A percentile compares a stretch with the other conserved stretches of the same genome.
Evolutionary conservation across 495 filamentous ascomycete species (phyloP).

Genomic region (Coniosporium apollinis): DNA sequence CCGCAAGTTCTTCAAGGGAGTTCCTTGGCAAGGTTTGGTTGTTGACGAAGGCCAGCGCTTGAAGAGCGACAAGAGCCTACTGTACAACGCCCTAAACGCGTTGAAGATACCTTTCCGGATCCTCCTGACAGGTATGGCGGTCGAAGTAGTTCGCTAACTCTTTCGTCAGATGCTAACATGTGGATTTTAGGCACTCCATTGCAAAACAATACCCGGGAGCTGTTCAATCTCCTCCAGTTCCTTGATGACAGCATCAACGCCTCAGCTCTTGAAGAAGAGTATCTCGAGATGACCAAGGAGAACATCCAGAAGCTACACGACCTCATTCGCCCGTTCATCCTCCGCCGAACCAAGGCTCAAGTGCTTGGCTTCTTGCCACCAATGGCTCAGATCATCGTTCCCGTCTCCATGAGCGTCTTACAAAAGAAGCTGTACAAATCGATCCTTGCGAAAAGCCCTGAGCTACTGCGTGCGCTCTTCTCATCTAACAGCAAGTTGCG

Average conservation of each 20-base stretch:
- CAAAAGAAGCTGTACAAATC: constrained; percentile 93
- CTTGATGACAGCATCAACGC: constrained; percentile 57
- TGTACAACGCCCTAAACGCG: constrained; percentile 55
- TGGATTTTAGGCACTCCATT: constrained; percentile 51
- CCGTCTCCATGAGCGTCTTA: constrained; percentile 77
- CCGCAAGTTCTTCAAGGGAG: constrained; percentile 39
- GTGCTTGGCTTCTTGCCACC: constrained; percentile 82
- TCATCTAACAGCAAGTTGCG: constrained; percentile 38
- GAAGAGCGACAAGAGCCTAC: constrained; percentile 75
- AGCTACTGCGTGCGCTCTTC: constrained; percentile 79
- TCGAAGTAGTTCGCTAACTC: too few species aligned
- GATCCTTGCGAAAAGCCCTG: constrained; percentile 74
- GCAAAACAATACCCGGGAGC: constrained; percentile 85
- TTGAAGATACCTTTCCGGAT: constrained; percentile 66
- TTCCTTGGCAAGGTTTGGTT: constrained; percentile 76
- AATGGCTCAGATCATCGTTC: constrained; percentile 87
- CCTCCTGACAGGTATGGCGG: constrained; percentile 48
- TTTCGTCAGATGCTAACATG: too few species aligned
- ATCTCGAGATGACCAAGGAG: constrained; percentile 54
- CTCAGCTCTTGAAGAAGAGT: constrained; percentile 54
- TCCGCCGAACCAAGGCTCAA: constrained; percentile 72
- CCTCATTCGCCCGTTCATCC: constrained; percentile 68
- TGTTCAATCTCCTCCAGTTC: constrained; percentile 94
- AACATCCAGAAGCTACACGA: constrained; percentile 68
- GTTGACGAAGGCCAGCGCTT: constrained; percentile 94